Evolutionary conservation across 2,329 filamentous ascomycete species (phyloP), one percentile per base, ranked within the genome.

Genomic region (Verruconis gallopava): DNA sequence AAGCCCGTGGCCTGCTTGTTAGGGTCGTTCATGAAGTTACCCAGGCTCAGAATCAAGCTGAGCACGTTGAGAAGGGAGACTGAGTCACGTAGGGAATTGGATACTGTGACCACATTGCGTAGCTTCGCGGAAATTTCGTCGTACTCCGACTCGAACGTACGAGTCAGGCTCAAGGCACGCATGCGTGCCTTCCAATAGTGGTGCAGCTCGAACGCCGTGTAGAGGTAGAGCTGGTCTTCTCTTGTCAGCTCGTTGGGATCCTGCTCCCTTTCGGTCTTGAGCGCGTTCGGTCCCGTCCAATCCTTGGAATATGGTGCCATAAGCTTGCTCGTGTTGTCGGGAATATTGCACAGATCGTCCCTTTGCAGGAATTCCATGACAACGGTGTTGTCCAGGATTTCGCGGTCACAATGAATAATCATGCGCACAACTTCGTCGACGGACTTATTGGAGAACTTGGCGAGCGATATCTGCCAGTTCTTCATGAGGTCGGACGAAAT

Each of bases 1-100:
- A 98, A 98, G 48, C 91, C 91, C 44, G 81, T 84, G 3, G 91
- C 91, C 64, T 96, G 91, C 67, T 98, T 98, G 66, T 95, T 96
- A 43, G 88, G 81, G 58, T 96, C 91, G 68, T 98, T 98, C 91
- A 98, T 98, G 71, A 94, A 98, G 63, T 98, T 98, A 61, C 91
- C 91, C 55, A 98, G 94, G 60, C 95, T 89, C 53, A 98, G 69
- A 61, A 98, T 98, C 47, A 96, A 72, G 45, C 89, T 88, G 44
- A 98, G 75, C 37, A 98, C 86, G 50, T 93, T 95, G 80, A 96
- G 94, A 53, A 98, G 66, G 19, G 85, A 82, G 19, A 93, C 85
- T 1, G 88, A 95, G 56, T 93, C 86, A 37, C 89, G 77, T 42
- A 98, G 67, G 6, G 85, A 83, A 63, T 96, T 89, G 3, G 88